Base-by-base conservation (phyloP, 2,329 filamentous ascomycete genomes). In the Aureobasidium mangrovei region DNA sequence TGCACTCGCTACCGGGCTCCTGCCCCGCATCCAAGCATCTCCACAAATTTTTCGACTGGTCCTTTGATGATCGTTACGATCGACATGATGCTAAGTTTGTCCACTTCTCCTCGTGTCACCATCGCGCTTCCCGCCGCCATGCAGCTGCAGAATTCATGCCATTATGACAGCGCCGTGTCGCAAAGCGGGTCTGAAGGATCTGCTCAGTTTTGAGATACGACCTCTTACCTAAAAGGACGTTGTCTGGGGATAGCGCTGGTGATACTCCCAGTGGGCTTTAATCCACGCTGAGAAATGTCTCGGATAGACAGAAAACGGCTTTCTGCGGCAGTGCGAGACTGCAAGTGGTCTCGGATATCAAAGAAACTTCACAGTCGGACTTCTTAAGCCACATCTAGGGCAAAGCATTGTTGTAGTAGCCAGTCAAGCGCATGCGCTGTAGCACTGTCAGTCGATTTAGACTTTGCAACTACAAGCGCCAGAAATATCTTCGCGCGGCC, bases 221-320 rank as follows among this genome's bases (percentile, higher is more conserved):
- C 38, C 28, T 28, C 6, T 41, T 18, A 1, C 18, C 18, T 18
- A 18, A 18, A 18, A 18, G 18, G 18, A 18, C 18, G 18, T 18
- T 18, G 18, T 18, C 18, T 18, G 18, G 18, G 18, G 18, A 18
- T 18, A 18, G 18, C 18, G 18, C 18, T 18, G 18, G 18, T 18
- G 18, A 18, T 1, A 18, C 18, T 18, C 18, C 18, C 18, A 18
- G 18, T 18, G 18, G 18, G 18, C 18, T 18, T 18, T 41, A 36
- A 41, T 51, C 47, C 38, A 51, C 38, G 41, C 28, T 42, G 47
- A 48, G 36, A 38, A n/a, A 47, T 47, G 44, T 47, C 45, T 48
- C 33, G 27, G 45, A 12, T 27, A 32, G 6, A 32, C 39, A 26
- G 27, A 48, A 8, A 10, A 35, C 32, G 10, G 6, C 10, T 35